Conservation (phyloP, 495 filamentous ascomycete genomes). For the Xylaria sp. region DNA sequence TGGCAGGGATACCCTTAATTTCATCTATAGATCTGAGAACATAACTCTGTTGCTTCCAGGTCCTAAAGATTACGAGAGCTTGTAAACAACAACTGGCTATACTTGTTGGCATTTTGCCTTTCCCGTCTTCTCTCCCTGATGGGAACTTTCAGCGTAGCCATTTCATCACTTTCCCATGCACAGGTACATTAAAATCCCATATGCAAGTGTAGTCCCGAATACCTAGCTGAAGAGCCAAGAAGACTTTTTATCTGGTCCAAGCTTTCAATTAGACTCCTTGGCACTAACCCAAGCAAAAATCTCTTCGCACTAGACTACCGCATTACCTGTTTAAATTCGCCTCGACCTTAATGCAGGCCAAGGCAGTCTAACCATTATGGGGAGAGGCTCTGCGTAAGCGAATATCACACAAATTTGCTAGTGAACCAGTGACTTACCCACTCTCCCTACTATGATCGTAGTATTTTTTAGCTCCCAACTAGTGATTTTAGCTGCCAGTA, state of each 20-base stretch:
- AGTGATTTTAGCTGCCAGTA: too few relatives aligned
- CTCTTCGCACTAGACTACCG: conserved; percentile 20
- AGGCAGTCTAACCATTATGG: too few relatives aligned
- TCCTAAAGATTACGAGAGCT: not conserved
- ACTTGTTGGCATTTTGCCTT: too few relatives aligned
- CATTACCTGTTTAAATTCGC: too few relatives aligned
- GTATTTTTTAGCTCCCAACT: too few relatives aligned
- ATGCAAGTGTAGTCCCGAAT: not conserved
- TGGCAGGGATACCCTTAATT: not conserved
- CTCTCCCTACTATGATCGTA: too few relatives aligned
- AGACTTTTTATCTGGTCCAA: conserved; percentile 15
- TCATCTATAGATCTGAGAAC: not conserved
- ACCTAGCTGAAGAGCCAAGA: too few relatives aligned
- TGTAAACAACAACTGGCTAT: too few relatives aligned
- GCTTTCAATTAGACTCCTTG: conserved; percentile 19
- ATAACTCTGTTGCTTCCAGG: not conserved
- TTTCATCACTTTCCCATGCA: not conserved
- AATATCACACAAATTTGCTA: too few relatives aligned
- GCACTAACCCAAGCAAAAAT: conserved; percentile 6
- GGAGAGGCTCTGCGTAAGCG: too few relatives aligned
- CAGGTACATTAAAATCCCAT: not conserved
- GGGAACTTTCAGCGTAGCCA: not conserved
- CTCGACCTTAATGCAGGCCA: too few relatives aligned
- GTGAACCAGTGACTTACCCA: too few relatives aligned
- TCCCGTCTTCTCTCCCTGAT: not conserved